phyloP scores from a whole-genome alignment of 306 rosid species.

The Gynostemma pentaphyllum region DNA sequence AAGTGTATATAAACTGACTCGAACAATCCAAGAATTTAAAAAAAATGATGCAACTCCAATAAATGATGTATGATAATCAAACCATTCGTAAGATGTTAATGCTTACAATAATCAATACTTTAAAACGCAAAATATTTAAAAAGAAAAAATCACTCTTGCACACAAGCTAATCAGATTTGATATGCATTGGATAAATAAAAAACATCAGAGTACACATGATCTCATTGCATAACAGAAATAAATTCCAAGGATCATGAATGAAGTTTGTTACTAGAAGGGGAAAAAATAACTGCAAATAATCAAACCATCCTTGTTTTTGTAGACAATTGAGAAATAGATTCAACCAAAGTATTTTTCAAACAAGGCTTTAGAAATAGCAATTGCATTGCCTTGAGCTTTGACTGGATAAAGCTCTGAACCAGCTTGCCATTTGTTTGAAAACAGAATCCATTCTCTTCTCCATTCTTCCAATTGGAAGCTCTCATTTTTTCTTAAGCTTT shows the following conservation, averaged over 20 bases:
- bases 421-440: slow-evolving; percentile 80
- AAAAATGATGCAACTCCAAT: no score
- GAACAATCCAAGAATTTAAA: no score
- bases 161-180: not conserved
- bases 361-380: slow-evolving; percentile 49
- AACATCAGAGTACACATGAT: not conserved
- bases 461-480: slow-evolving; percentile 55
- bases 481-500: slow-evolving; percentile 47
- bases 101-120: not conserved
- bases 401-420: slow-evolving; percentile 56
- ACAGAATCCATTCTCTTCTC: slow-evolving; percentile 72
- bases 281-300: not conserved
- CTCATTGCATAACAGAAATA: not conserved
- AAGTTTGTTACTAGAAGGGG: not conserved
- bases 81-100: no score
- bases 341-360: slow-evolving; percentile 41
- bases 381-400: slow-evolving; percentile 57
- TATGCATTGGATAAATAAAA: not conserved
- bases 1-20: no score
- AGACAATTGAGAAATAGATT: not conserved
- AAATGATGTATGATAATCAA: no score
- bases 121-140: not conserved
- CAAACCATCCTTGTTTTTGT: not conserved
- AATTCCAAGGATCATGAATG: not conserved
- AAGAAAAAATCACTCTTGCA: not conserved